Evolutionary conservation across 495 filamentous ascomycete species (phyloP).

Genomic region (Polyplosphaeria fusca): DNA sequence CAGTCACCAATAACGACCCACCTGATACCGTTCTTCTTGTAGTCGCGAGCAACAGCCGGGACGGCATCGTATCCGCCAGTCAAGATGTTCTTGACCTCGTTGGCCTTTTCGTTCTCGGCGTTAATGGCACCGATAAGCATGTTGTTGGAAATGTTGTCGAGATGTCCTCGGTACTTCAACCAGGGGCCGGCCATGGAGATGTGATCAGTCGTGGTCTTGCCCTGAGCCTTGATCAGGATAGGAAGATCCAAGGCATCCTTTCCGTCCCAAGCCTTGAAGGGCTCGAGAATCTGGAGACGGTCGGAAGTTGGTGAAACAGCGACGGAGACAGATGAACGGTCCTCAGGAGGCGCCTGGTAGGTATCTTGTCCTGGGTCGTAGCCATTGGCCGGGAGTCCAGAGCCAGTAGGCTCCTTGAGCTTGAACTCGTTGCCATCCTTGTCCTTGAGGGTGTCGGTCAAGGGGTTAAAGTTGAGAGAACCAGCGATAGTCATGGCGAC

Average conservation of each 20-base stretch:
- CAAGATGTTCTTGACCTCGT: conserved; percentile 92
- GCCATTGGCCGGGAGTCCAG: conserved; percentile 73
- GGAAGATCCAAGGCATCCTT: conserved; percentile 87
- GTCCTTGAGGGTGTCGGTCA: conserved; percentile 90
- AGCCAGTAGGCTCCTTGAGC: conserved; percentile 74
- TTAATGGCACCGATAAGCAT: conserved; percentile 99
- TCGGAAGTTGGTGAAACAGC: conserved; percentile 86
- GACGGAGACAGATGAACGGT: conserved; percentile 69
- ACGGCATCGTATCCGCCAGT: conserved; percentile 82
- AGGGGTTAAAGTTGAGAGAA: conserved; percentile 91
- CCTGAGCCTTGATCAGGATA: conserved; percentile 95
- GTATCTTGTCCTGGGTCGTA: conserved; percentile 94
- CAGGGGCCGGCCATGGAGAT: conserved; percentile 99
- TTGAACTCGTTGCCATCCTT: conserved; percentile 96
- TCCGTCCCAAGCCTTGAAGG: conserved; percentile 88
- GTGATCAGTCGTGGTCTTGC: conserved; percentile 99
- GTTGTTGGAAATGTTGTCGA: conserved; percentile 99
- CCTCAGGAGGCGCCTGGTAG: conserved; percentile 90
- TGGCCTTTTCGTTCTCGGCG: conserved; percentile 90
- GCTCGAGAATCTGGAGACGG: conserved; percentile 86
- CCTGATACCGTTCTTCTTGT: conserved; percentile 91
- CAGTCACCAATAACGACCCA: conserved; percentile 99
- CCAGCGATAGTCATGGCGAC: conserved; percentile 90
- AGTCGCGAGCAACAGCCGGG: conserved; percentile 92
- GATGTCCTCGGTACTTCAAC: conserved; percentile 99